A percentile compares a stretch with the other conserved stretches of the same genome.
Conservation (phyloP, 257 asterid genomes). For the Solanum acaule region DNA sequence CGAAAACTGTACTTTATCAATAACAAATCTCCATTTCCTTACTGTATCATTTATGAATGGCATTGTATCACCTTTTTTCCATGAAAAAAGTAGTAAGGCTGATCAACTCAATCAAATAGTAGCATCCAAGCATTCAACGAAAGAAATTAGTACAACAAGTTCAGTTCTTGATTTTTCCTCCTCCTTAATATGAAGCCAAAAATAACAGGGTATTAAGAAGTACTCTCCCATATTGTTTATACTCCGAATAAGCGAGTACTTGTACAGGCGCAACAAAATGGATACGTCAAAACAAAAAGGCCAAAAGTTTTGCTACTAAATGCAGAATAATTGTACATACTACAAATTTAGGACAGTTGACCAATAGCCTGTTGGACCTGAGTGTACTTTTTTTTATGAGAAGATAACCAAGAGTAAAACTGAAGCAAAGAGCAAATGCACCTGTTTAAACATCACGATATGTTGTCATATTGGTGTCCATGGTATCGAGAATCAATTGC, state of each 20-base stretch:
- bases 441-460: conserved; percentile 54
- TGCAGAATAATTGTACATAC: not conserved
- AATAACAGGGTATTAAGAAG: not conserved
- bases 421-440: not conserved
- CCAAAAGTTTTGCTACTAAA: not conserved
- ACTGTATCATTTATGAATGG: conserved; percentile 90
- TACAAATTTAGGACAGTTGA: not conserved
- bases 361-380: not conserved
- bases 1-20: not conserved
- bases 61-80: conserved; percentile 80
- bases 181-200: not conserved
- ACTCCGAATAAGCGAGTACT: not conserved
- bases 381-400: not conserved
- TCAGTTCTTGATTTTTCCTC: not conserved
- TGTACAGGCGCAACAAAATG: not conserved
- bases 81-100: conserved; percentile 1
- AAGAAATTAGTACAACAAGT: not conserved
- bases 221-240: not conserved
- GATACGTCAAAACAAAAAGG: not conserved
- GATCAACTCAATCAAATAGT: not conserved
- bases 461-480: conserved; percentile 62
- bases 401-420: not conserved
- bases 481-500: conserved; percentile 96
- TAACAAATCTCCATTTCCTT: not conserved
- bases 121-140: not conserved